These are phyloP conservation scores for Aspergillus costaricaensis DNA, from an alignment of 2,329 filamentous ascomycete genomes.

Conservation along the genomic window DNA sequence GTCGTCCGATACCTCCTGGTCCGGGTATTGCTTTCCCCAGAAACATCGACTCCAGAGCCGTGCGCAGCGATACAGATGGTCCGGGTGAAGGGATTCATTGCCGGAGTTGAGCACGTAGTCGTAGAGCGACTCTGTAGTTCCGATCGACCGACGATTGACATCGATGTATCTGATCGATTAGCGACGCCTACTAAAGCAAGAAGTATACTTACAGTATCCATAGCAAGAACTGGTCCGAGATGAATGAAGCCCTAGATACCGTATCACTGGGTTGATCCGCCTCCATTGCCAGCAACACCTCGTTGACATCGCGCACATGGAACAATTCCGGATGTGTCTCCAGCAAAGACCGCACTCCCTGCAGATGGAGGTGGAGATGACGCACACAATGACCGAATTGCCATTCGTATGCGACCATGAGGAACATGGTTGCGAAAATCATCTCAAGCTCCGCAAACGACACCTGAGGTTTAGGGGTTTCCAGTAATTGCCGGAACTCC, in stretches of 20 bases:
- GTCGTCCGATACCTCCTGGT: conserved; percentile 41
- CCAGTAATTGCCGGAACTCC: conserved; percentile 39
- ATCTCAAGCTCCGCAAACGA: conserved; percentile 34
- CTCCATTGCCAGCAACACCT: conserved; percentile 29
- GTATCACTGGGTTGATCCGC: conserved; percentile 15
- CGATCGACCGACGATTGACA: conserved; percentile 31
- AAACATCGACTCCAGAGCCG: conserved; percentile 40
- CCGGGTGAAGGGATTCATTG: conserved; percentile 35
- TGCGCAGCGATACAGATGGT: conserved; percentile 36
- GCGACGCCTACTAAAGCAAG: not conserved
- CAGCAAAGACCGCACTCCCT: conserved; percentile 39
- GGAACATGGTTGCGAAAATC: conserved; percentile 40
- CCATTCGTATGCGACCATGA: conserved; percentile 41
- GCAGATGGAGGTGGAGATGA: conserved; percentile 39
- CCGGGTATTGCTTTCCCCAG: conserved; percentile 40
- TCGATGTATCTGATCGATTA: conserved; percentile 31
- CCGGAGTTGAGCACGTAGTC: conserved; percentile 35
- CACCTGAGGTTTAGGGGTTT: conserved; percentile 29
- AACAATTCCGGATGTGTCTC: conserved; percentile 39
- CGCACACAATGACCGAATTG: conserved; percentile 38
- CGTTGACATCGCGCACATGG: conserved; percentile 31
- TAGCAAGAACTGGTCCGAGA: conserved; percentile 38
- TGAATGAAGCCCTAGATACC: conserved; percentile 32
- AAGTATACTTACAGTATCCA: conserved; percentile 35
- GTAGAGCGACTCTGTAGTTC: conserved; percentile 34